A percentile compares a stretch with the other conserved stretches of the same genome.
Evolutionary conservation across 805 yeast genomes (phyloP).

Genomic region (Ogataea allantospora): DNA sequence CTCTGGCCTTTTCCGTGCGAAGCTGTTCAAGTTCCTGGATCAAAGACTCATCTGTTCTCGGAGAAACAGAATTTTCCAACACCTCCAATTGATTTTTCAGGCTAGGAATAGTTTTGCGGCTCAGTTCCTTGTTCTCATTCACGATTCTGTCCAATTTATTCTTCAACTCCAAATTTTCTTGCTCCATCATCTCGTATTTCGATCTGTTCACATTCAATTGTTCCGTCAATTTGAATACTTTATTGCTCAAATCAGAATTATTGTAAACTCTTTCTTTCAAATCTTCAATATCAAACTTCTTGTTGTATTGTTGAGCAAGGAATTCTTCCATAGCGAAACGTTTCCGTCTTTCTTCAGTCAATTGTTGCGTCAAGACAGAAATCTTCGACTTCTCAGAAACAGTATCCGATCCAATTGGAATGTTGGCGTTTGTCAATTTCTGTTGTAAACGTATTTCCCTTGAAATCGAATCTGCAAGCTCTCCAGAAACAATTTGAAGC

Average conservation of each 20-base stretch:
- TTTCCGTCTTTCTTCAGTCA: conserved; percentile 63
- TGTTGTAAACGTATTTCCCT: conserved; percentile 64
- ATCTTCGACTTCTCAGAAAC: conserved; percentile 43
- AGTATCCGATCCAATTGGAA: conserved; percentile 28
- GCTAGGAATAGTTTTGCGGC: conserved; percentile 43
- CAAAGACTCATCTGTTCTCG: conserved; percentile 7
- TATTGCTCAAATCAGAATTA: conserved; percentile 50
- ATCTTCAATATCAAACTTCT: conserved; percentile 46
- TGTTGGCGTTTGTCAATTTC: conserved; percentile 27
- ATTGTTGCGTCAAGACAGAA: conserved; percentile 51
- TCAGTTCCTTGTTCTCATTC: conserved; percentile 42
- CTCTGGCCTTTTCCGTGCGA: conserved; percentile 35
- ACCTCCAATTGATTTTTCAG: conserved; percentile 42
- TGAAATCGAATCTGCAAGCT: conserved; percentile 67
- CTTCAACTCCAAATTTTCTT: conserved; percentile 37
- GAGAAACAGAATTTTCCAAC: conserved; percentile 24
- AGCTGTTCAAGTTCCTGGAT: conserved; percentile 30
- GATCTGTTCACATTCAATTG: conserved; percentile 45
- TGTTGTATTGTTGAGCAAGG: conserved; percentile 44
- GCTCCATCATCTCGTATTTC: conserved; percentile 40
- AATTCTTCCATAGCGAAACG: conserved; percentile 73
- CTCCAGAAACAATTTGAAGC: conserved; percentile 65
- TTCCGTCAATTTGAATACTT: conserved; percentile 48
- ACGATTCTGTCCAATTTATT: conserved; percentile 40
- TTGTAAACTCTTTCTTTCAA: conserved; percentile 55